phyloP scores from a whole-genome alignment of 306 rosid species.

The Begonia fuchsioides region DNA sequence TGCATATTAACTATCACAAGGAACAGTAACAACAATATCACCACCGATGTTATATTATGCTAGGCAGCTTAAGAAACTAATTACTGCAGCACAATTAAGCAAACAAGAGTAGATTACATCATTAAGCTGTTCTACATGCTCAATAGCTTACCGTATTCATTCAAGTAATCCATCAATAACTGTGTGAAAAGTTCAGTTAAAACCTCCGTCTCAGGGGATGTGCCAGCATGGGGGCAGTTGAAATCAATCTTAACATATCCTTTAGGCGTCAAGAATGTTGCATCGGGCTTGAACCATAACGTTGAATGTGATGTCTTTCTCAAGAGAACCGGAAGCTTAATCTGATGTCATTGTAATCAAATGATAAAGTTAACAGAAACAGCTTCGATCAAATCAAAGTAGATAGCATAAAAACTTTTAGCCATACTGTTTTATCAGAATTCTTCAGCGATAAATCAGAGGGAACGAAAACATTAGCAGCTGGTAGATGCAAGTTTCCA shows the following conservation, averaged over 20 bases:
- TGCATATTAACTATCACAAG: too few species aligned
- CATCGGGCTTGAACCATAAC: constrained; percentile 83
- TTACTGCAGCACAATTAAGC: too few species aligned
- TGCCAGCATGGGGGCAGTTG: constrained; percentile 67
- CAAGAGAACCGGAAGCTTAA: constrained; percentile 53
- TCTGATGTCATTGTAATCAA: constrained; percentile 33
- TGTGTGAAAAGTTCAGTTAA: constrained; percentile 49
- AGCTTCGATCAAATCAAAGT: constrained; percentile 10
- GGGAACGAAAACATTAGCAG: constrained; percentile 60
- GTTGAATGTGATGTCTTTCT: constrained; percentile 54
- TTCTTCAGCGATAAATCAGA: constrained; percentile 68
- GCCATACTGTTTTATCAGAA: constrained; percentile 41
- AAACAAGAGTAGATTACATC: too few species aligned
- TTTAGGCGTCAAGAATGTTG: constrained; percentile 68
- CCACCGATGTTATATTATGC: too few species aligned
- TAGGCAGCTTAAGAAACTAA: too few species aligned
- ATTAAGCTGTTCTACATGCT: neutral
- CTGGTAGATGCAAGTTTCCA: constrained; percentile 71
- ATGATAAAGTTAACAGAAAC: neutral
- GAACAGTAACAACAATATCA: too few species aligned
- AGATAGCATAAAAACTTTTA: constrained; percentile 3
- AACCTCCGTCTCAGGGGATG: constrained; percentile 74
- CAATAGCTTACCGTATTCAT: constrained; percentile 55
- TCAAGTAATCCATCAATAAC: constrained; percentile 82
- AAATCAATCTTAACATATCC: constrained; percentile 70